These are phyloP conservation scores for Schizonepeta tenuifolia DNA, from an alignment of 257 asterid species.

Conservation along the genomic window DNA sequence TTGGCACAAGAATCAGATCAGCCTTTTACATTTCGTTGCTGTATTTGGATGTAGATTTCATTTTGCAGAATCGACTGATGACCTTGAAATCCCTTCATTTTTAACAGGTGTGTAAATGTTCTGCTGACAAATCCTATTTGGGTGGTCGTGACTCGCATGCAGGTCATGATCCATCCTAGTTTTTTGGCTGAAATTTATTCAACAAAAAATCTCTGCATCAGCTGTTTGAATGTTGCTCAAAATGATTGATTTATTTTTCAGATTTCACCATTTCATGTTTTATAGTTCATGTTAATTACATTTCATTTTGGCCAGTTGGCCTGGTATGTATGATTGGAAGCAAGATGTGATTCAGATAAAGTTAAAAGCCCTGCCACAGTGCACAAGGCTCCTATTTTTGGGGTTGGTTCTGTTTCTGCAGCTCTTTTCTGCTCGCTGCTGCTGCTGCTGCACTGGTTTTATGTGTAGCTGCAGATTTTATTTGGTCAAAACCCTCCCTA, in stretches of 20 bases:
- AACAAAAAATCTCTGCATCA: constrained; percentile 10
- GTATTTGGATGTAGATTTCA: constrained; percentile 1
- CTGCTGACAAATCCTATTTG: constrained; percentile 96
- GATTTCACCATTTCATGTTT: background rate
- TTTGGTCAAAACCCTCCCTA: background rate
- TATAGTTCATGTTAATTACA: background rate
- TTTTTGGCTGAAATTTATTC: constrained; percentile 14
- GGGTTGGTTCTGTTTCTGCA: constrained; percentile 7
- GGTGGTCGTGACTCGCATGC: constrained; percentile 99
- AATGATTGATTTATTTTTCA: constrained; percentile 1
- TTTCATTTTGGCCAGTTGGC: background rate
- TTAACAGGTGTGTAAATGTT: constrained; percentile 85
- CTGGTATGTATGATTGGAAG: background rate
- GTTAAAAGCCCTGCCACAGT: background rate
- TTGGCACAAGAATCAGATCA: constrained; percentile 1
- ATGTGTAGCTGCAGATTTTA: constrained; percentile 16
- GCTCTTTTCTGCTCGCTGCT: constrained; percentile 17
- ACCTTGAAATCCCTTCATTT: constrained; percentile 31
- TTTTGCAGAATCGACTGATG: constrained; percentile 25
- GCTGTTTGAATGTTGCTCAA: constrained; percentile 14
- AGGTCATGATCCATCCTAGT: constrained; percentile 50
- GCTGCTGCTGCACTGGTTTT: constrained; percentile 1
- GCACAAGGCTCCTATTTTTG: background rate
- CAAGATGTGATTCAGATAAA: constrained; percentile 4
- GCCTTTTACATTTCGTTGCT: constrained; percentile 8